A percentile compares a stretch with the other conserved stretches of the same genome.
phyloP scores from a whole-genome alignment of 768 basidiomycete species.

The Boletus tomentosulus region DNA sequence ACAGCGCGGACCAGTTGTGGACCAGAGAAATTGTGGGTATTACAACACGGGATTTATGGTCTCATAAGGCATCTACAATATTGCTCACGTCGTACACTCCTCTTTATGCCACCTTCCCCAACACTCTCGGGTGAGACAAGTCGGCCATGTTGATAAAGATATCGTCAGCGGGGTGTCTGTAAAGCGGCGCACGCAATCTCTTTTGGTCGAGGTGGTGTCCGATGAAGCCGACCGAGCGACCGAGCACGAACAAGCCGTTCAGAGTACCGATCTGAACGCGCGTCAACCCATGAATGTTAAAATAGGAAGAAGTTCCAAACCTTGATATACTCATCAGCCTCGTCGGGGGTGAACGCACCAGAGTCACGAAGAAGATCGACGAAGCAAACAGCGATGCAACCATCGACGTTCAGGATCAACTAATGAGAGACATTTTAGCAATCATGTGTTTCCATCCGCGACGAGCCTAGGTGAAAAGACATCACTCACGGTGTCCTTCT shows the following conservation, averaged over 20 bases:
- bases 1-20: too few relatives aligned
- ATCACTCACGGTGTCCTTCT: conserved; percentile 82
- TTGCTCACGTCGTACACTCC: not conserved
- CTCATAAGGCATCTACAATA: too few relatives aligned
- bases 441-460: not conserved
- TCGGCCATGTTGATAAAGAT: conserved; percentile 96
- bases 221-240: conserved; percentile 96
- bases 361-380: conserved; percentile 89
- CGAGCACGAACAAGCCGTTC: conserved; percentile 96
- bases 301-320: conserved; percentile 21
- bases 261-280: conserved; percentile 70
- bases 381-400: conserved; percentile 94
- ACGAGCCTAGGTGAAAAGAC: not conserved
- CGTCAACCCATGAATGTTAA: not conserved
- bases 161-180: conserved; percentile 93
- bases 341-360: conserved; percentile 93
- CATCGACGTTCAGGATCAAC: conserved; percentile 96
- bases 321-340: conserved; percentile 97
- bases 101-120: conserved; percentile 40
- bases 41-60: too few relatives aligned
- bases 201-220: conserved; percentile 97
- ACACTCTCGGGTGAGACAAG: conserved; percentile 74
- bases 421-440: conserved; percentile 21
- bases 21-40: too few relatives aligned
- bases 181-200: conserved; percentile 85